Percentiles rank a stretch among this genome's conserved stretches.
These are phyloP conservation scores for Aspergillus sp. DNA, from an alignment of 2,329 filamentous ascomycete species.

Conservation along the genomic window DNA sequence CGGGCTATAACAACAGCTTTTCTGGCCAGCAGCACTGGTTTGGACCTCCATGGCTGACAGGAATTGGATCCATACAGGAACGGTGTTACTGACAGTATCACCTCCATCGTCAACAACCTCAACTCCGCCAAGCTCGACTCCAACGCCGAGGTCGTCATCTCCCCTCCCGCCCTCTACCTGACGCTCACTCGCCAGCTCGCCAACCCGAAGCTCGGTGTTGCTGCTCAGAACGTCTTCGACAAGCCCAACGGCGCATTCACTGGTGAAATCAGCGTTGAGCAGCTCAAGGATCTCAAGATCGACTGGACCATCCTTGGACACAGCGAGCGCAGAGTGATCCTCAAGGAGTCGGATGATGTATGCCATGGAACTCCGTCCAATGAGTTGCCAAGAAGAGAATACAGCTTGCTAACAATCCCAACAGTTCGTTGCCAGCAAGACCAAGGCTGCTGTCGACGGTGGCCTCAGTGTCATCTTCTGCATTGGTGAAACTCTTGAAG, in stretches of 20 bases:
- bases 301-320: constrained; percentile 89
- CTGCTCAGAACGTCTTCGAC: constrained; percentile 95
- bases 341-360: constrained; percentile 71
- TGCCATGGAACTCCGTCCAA: constrained; percentile 6
- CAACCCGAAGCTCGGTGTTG: constrained; percentile 68
- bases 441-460: constrained; percentile 81
- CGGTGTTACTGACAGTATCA: constrained; percentile 81
- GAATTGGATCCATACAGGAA: constrained; percentile 58
- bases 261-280: constrained; percentile 85
- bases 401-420: constrained; percentile 3
- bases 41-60: neutral
- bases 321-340: constrained; percentile 85
- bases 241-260: constrained; percentile 96
- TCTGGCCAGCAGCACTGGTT: neutral
- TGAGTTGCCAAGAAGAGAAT: neutral
- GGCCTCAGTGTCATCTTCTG: constrained; percentile 91
- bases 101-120: constrained; percentile 79
- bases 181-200: constrained; percentile 73
- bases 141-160: constrained; percentile 78
- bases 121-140: constrained; percentile 66
- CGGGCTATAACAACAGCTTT: neutral
- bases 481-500: constrained; percentile 87
- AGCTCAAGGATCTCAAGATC: constrained; percentile 82
- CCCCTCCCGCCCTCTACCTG: constrained; percentile 86
- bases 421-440: constrained; percentile 78